A percentile compares a stretch with the other conserved stretches of the same genome.
Conservation (phyloP, 2,329 filamentous ascomycete species). For the Fusarium tricinctum region DNA sequence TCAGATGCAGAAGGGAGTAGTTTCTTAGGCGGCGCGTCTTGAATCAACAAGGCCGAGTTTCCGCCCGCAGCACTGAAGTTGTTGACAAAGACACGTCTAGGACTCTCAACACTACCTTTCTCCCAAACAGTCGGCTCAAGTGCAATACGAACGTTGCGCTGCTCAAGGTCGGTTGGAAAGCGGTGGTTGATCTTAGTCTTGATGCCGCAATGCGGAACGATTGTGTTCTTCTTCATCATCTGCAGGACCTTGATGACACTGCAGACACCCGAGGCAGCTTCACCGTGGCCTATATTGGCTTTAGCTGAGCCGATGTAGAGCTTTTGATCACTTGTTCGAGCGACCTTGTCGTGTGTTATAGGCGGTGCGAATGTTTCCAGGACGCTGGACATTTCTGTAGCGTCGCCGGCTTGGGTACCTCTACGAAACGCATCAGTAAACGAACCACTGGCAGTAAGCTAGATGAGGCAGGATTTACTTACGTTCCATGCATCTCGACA, state of each 20-base stretch:
- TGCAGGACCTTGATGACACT: constrained; percentile 69
- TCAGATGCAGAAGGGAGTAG: constrained; percentile 59
- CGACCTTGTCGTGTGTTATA: not conserved
- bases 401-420: constrained; percentile 89
- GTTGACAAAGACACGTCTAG: constrained; percentile 69
- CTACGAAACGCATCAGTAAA: constrained; percentile 58
- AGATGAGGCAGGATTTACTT: not conserved
- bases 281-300: constrained; percentile 75
- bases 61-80: constrained; percentile 80
- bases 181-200: constrained; percentile 61
- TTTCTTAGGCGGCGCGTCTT: constrained; percentile 61
- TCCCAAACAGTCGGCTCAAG: constrained; percentile 65
- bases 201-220: constrained; percentile 69
- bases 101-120: constrained; percentile 54
- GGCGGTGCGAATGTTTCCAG: constrained; percentile 66
- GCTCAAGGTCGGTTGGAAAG: constrained; percentile 59
- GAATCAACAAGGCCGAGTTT: constrained; percentile 76
- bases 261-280: constrained; percentile 70
- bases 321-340: constrained; percentile 19
- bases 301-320: constrained; percentile 75
- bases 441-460: too few species aligned
- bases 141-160: constrained; percentile 66
- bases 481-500: constrained; percentile 85
- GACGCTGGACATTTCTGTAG: constrained; percentile 85
- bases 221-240: constrained; percentile 62